These are phyloP conservation scores for Lithohypha guttulata DNA, from an alignment of 2,329 filamentous ascomycete genomes.

Conservation along the genomic window DNA sequence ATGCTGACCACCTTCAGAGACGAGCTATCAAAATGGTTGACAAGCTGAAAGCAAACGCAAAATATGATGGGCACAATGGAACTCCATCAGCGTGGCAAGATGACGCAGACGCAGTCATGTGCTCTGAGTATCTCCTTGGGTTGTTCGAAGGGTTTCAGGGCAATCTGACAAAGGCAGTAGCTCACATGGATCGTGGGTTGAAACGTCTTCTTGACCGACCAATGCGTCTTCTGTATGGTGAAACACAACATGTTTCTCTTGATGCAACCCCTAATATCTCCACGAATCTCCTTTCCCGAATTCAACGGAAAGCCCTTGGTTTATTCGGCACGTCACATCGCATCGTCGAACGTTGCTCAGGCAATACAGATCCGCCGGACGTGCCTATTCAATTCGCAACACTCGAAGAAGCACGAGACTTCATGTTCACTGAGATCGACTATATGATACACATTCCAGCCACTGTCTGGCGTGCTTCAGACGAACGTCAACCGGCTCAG, in stretches of 20 bases:
- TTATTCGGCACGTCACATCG: slow-evolving; percentile 11
- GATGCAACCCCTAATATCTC: slow-evolving; percentile 5
- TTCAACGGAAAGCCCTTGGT: slow-evolving; percentile 9
- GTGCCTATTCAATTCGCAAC: slow-evolving; percentile 16
- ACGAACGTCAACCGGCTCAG: slow-evolving; percentile 9
- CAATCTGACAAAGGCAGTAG: slow-evolving; percentile 14
- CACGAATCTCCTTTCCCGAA: neutral
- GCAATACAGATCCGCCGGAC: slow-evolving; percentile 5
- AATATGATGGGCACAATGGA: too few species aligned
- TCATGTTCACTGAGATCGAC: slow-evolving; percentile 19
- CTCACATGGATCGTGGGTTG: slow-evolving; percentile 16
- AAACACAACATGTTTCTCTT: slow-evolving; percentile 16
- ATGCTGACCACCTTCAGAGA: slow-evolving; percentile 16
- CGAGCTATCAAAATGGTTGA: slow-evolving; percentile 10
- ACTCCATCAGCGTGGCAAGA: neutral
- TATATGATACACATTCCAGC: slow-evolving; percentile 18
- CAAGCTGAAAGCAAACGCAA: slow-evolving; percentile 12
- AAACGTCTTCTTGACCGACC: slow-evolving; percentile 14
- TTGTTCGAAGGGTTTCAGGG: slow-evolving; percentile 22
- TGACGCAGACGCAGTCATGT: slow-evolving; percentile 14
- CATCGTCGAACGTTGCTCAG: slow-evolving; percentile 5
- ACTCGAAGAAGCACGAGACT: slow-evolving; percentile 20
- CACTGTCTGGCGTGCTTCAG: slow-evolving; percentile 8
- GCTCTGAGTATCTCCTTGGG: slow-evolving; percentile 17
- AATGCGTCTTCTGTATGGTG: slow-evolving; percentile 16